A percentile compares a stretch with the other conserved stretches of the same genome.
These are phyloP conservation scores for Turritis glabra DNA, from an alignment of 345 rosid genomes.

Conservation along the genomic window DNA sequence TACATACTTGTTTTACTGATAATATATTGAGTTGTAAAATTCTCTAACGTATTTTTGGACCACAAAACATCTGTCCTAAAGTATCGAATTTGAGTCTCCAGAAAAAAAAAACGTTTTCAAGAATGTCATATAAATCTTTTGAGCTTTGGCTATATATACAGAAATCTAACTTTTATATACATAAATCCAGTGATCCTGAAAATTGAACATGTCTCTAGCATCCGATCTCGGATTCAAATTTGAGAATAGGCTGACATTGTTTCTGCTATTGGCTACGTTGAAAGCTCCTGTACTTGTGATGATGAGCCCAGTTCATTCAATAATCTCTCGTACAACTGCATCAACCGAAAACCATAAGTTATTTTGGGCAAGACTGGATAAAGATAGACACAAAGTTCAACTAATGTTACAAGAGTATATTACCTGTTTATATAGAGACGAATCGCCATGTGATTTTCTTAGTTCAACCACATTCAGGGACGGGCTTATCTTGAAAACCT, in stretches of 20 bases:
- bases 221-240: background rate
- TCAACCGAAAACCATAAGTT: background rate
- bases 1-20: too few species aligned
- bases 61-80: background rate
- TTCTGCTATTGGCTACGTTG: background rate
- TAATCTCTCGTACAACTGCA: slow-evolving; percentile 73
- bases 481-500: slow-evolving; percentile 81
- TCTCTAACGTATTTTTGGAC: background rate
- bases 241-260: background rate
- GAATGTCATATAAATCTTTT: background rate
- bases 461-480: slow-evolving; percentile 70
- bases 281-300: slow-evolving; percentile 16
- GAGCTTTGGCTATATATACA: background rate
- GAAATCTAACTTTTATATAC: background rate
- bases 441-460: slow-evolving; percentile 70
- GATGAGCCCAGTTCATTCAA: slow-evolving; percentile 55
- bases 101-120: background rate
- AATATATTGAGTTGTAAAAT: too few species aligned
- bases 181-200: background rate
- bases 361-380: background rate
- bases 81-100: background rate
- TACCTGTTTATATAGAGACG: slow-evolving; percentile 78
- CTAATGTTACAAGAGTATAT: background rate
- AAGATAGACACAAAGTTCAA: background rate
- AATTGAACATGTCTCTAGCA: background rate